Evolutionary conservation across 129 eudicot species (phyloP), one percentile per base, ranked within the genome.

Genomic region (Ambrosia artemisiifolia): DNA sequence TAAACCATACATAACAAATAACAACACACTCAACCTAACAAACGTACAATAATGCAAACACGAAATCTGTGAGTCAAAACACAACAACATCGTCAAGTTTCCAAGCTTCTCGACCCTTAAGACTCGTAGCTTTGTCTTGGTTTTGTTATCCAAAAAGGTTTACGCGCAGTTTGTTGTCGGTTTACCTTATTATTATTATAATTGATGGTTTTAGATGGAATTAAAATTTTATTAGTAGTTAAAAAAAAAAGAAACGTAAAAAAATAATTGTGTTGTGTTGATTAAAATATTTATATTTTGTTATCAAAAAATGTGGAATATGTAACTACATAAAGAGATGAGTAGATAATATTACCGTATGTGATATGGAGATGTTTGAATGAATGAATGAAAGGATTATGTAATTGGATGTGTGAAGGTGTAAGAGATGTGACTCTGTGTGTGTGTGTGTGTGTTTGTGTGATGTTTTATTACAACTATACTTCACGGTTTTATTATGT

Each of bases 401-500:
- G 30, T 64, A 53, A 63, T 75, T 42, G 28, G 60, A 36, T 40
- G 16, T 40, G 44, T 40, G 44, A 40, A 40, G 44, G 11, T 40
- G 44, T 40, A 2, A 40, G 44, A 40, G 44, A 40, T 40, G 11
- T 18, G 30, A 24, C 28, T 24, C 8, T 50, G 55, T 18, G 30
- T 16, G 20, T 50, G 55, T 18, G 30, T 16, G 14, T 55, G 62
- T 55, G 62, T 55, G 33, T 55, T 10, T 56, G 60, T 33, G 57
- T 42, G 61, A 32, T 34, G 5, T 47, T 35, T 32, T 63, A 35
- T 10, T 62, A 35, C 28, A 19, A 36, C 73, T 75, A 20, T 65
- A 69, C 49, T n/a, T 50, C 72, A 69, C 50, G 36, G 40, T 77
- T 77, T 60, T 61, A 75, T 46, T 61, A 65, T 44, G 33, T 72